phyloP scores from a whole-genome alignment of 305 asterid genomes.

The Galium porrigens region DNA sequence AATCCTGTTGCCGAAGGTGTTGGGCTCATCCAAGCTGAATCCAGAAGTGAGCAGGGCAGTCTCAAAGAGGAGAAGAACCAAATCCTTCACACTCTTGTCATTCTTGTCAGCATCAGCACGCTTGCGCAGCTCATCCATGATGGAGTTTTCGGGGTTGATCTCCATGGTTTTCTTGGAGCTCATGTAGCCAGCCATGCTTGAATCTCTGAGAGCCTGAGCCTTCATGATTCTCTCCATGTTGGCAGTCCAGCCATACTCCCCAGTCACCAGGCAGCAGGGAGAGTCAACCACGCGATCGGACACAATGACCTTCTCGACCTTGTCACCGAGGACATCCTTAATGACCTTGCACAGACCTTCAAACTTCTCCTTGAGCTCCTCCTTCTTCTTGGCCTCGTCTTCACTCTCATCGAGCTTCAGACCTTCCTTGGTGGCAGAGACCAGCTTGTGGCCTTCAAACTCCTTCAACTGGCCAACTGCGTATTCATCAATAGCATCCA shows the following conservation, averaged over 20 bases:
- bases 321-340: conserved; percentile 45
- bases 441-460: conserved; percentile 31
- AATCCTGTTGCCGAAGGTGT: conserved; percentile 38
- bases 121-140: conserved; percentile 74
- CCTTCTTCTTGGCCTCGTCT: conserved; percentile 50
- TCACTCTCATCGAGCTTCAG: conserved; percentile 65
- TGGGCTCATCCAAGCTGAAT: conserved; percentile 39
- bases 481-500: conserved; percentile 77
- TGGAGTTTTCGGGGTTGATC: conserved; percentile 67
- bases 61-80: conserved; percentile 37
- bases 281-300: conserved; percentile 50
- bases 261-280: conserved; percentile 50
- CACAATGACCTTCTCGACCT: conserved; percentile 39
- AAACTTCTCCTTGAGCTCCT: conserved; percentile 38
- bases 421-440: conserved; percentile 57
- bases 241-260: conserved; percentile 51
- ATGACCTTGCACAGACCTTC: conserved; percentile 52
- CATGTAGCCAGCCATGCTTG: conserved; percentile 85
- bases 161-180: conserved; percentile 82
- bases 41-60: conserved; percentile 35
- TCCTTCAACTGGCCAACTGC: conserved; percentile 67
- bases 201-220: conserved; percentile 44
- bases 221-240: conserved; percentile 42
- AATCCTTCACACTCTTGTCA: conserved; percentile 33
- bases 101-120: conserved; percentile 81